Percentiles rank a stretch among this genome's conserved stretches.
Conservation (phyloP, 306 rosid species). For the Astragalus membranaceus region DNA sequence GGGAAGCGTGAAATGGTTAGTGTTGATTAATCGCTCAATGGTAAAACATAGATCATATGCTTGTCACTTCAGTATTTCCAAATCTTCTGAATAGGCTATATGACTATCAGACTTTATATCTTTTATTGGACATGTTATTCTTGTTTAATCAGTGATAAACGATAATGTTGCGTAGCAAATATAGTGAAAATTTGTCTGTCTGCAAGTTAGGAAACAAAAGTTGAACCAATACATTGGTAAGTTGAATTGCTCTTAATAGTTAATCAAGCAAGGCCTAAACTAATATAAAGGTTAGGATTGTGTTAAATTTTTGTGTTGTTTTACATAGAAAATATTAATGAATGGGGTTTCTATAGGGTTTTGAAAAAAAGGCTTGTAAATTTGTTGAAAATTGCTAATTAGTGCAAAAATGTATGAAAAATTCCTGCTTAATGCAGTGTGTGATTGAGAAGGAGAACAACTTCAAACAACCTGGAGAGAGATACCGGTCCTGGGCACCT, state of each 20-base stretch:
- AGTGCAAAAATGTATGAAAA: background rate
- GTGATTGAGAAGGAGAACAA: constrained; percentile 73
- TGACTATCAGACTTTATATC: background rate
- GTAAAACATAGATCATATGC: background rate
- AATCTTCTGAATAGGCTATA: background rate
- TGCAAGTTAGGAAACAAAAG: background rate
- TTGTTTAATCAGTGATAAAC: background rate
- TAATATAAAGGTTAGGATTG: background rate
- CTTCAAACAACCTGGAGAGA: constrained; percentile 86
- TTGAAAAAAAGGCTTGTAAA: background rate
- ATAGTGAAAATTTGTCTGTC: background rate
- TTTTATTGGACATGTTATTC: background rate
- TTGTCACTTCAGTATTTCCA: background rate
- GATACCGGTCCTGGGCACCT: constrained; percentile 74
- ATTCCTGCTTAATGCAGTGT: constrained; percentile 34
- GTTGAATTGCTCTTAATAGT: background rate
- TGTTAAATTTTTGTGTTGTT: background rate
- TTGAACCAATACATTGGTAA: background rate
- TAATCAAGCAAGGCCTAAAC: background rate
- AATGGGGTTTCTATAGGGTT: background rate
- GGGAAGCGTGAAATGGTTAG: constrained; percentile 80
- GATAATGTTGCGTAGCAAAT: background rate
- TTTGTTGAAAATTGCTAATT: background rate
- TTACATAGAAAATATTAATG: background rate
- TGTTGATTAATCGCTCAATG: background rate